Evolutionary conservation across 495 filamentous ascomycete species (phyloP), one percentile per base, ranked within the genome.

Genomic region (Penicillium goetzii): DNA sequence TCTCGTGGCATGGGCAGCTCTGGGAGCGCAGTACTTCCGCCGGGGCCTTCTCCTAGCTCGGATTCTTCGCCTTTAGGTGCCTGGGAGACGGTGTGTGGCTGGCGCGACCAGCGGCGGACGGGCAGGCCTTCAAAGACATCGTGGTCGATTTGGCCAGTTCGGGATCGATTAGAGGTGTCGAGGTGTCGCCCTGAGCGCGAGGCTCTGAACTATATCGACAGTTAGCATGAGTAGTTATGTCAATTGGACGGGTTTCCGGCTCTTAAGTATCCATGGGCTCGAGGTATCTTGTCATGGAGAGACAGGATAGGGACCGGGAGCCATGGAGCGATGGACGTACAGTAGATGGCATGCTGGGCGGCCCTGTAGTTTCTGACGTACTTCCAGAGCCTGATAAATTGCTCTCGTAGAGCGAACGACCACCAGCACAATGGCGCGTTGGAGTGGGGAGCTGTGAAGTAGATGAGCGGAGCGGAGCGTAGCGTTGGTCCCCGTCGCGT

Each of bases 101-200:
- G 85, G 58, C 86, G 86, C 61, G 89, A 86, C 92, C 93, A 99
- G 82, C 96, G 91, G 61, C 93, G 90, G 52, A 99, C 88, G 21
- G 95, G 95, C 7, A 99, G 82, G 49, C 95, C 93, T 76, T 98
- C 94, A 64, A 97, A 95, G 68, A 97, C 88, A 81, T 99, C 96
- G 73, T 97, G 92, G 68, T 98, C 95, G 49, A 90, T 86, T 71
- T 90, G 88, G 58, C 91, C 88, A 51, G 89, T 89, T 69, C 90
- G 85, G 58, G 88, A 88, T 65, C 90, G 87, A 63, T 86, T 90
- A 69, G 83, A 84, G 63, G 87, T 74, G 60, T 69, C 72, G 64
- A 80, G 72, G 59, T 81, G 78, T 34, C 79, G 78, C 52, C 74
- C 78, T 23, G 76, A 79, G 58, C 76, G 80, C 9, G 80, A 82